Evolutionary conservation across 2,329 filamentous ascomycete genomes (phyloP).

Genomic region (Fusarium compactum): DNA sequence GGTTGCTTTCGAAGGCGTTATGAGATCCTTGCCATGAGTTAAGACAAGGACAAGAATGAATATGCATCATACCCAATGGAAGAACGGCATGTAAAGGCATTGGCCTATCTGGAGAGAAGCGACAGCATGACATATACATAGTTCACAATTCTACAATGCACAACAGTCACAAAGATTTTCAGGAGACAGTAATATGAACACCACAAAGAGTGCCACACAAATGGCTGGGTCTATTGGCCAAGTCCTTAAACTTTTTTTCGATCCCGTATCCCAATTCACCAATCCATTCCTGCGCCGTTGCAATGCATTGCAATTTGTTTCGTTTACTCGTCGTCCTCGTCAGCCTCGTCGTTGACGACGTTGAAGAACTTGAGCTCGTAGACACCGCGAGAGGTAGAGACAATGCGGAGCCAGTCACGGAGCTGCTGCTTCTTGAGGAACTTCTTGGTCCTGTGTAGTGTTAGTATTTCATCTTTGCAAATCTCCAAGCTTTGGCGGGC

Average conservation of each 20-base stretch:
- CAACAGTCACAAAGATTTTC: not conserved
- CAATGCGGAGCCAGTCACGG: constrained; percentile 99
- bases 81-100: not conserved
- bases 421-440: constrained; percentile 99
- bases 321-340: constrained; percentile 97
- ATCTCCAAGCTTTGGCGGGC: not conserved
- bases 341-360: constrained; percentile 97
- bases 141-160: not conserved
- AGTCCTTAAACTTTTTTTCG: constrained; percentile 44
- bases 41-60: not conserved
- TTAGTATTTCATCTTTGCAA: constrained; percentile 6
- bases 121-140: not conserved
- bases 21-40: constrained; percentile 72
- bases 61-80: constrained; percentile 7
- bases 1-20: constrained; percentile 92
- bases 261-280: constrained; percentile 48
- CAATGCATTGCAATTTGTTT: constrained; percentile 43
- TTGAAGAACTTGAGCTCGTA: constrained; percentile 99
- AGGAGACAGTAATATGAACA: constrained; percentile 32
- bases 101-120: not conserved
- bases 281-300: constrained; percentile 49
- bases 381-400: constrained; percentile 96
- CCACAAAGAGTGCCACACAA: constrained; percentile 49
- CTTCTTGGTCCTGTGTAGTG: constrained; percentile 88
- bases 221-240: constrained; percentile 50